phyloP scores from a whole-genome alignment of 495 filamentous ascomycete genomes.

The Lepraria neglecta region DNA sequence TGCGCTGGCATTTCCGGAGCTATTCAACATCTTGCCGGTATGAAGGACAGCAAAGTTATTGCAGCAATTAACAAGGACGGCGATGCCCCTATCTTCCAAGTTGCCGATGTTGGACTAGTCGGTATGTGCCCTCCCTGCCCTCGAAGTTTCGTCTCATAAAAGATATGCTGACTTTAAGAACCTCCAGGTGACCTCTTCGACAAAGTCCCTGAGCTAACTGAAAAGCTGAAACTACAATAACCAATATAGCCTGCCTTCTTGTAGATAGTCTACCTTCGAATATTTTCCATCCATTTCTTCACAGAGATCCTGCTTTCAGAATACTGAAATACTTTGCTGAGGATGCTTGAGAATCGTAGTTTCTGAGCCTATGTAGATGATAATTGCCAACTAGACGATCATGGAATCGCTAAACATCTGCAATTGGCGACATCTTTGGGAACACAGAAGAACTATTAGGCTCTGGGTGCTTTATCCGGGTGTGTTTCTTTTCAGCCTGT shows the following conservation, averaged over 20 bases:
- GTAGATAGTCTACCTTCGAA: slow-evolving; percentile 8
- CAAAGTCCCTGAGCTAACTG: slow-evolving; percentile 89
- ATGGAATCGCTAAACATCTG: no score
- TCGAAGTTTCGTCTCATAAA: neutral
- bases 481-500: no score
- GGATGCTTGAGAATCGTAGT: no score
- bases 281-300: neutral
- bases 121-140: neutral
- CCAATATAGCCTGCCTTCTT: slow-evolving; percentile 2
- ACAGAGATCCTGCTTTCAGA: neutral
- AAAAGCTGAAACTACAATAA: slow-evolving; percentile 62
- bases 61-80: slow-evolving; percentile 96
- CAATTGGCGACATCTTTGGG: no score
- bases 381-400: no score
- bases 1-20: slow-evolving; percentile 94
- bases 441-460: no score
- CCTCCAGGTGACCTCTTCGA: slow-evolving; percentile 79
- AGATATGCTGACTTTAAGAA: slow-evolving; percentile 36
- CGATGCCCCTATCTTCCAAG: slow-evolving; percentile 96
- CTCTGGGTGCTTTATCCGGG: no score
- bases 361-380: no score
- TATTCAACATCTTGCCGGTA: slow-evolving; percentile 96
- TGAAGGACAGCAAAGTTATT: slow-evolving; percentile 99
- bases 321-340: no score
- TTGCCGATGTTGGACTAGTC: slow-evolving; percentile 82